Evolutionary conservation across 2,329 filamentous ascomycete genomes (phyloP).

Genomic region (Monilinia fructicola): DNA sequence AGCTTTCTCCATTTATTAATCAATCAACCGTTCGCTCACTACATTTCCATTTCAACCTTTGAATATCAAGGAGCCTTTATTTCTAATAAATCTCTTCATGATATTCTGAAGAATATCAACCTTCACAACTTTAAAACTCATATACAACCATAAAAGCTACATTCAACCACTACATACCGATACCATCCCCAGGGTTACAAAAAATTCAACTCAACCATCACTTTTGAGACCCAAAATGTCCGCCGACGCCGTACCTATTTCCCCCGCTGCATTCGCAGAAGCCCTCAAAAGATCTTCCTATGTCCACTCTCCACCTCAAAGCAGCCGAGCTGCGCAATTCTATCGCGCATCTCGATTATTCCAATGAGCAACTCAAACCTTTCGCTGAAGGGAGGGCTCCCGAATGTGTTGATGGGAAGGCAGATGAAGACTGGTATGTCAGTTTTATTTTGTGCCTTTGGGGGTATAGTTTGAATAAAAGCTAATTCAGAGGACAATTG

Average conservation of each 20-base stretch:
- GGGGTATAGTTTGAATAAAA: slow-evolving; percentile 47
- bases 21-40: not conserved
- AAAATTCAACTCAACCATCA: not conserved
- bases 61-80: not conserved
- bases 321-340: slow-evolving; percentile 73
- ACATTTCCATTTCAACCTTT: not conserved
- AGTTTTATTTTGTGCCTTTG: not conserved
- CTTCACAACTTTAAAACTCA: not conserved
- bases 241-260: slow-evolving; percentile 61
- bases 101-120: not conserved
- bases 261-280: slow-evolving; percentile 60
- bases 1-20: not conserved
- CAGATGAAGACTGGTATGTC: slow-evolving; percentile 63
- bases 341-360: slow-evolving; percentile 70
- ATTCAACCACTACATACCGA: not conserved
- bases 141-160: not conserved
- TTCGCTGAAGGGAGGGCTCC: slow-evolving; percentile 53
- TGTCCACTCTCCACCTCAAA: slow-evolving; percentile 67
- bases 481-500: slow-evolving; percentile 70
- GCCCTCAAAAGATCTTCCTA: slow-evolving; percentile 66
- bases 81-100: not conserved
- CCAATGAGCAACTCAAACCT: slow-evolving; percentile 69
- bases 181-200: not conserved
- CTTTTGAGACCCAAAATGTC: slow-evolving; percentile 50
- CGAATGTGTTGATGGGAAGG: slow-evolving; percentile 39